A percentile compares a stretch with the other conserved stretches of the same genome.
Conservation (phyloP, 83 land plant genomes). For the Picea mariana region DNA sequence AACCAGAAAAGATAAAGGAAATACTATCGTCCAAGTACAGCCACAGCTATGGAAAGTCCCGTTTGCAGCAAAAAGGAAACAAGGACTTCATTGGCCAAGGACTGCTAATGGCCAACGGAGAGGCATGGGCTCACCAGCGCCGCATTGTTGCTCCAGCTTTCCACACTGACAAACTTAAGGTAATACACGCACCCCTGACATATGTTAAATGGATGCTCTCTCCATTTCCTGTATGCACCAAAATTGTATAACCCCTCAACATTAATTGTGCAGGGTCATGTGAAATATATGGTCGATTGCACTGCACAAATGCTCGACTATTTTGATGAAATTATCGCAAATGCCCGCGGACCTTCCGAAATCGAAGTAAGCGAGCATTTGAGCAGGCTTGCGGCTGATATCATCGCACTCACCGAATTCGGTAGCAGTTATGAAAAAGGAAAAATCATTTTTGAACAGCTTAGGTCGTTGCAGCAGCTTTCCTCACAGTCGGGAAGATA, state of each 20-base stretch:
- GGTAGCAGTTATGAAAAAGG: conserved; percentile 78
- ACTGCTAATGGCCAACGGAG: conserved; percentile 43
- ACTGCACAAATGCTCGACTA: neutral
- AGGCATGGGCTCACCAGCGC: conserved; percentile 42
- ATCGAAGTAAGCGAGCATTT: conserved; percentile 62
- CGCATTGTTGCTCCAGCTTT: conserved; percentile 49
- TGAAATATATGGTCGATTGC: neutral
- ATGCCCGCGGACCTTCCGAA: conserved; percentile 12
- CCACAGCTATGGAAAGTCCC: conserved; percentile 52
- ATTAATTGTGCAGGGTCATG: neutral
- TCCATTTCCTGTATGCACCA: no score
- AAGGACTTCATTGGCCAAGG: conserved; percentile 59
- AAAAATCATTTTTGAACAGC: conserved; percentile 62
- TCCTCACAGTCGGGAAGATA: conserved; percentile 55
- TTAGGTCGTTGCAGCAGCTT: conserved; percentile 51
- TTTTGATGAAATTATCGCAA: neutral
- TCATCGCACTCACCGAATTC: conserved; percentile 67
- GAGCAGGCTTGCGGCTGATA: conserved; percentile 58
- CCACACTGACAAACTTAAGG: conserved; percentile 41
- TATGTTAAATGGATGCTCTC: no score
- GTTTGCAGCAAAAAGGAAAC: conserved; percentile 53
- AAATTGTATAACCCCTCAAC: no score
- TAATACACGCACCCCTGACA: neutral
- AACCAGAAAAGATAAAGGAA: conserved; percentile 76
- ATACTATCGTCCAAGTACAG: conserved; percentile 32